Percentiles rank a stretch among this genome's conserved stretches.
These are phyloP conservation scores for Castanospermum australe DNA, from an alignment of 306 rosid species.

Conservation along the genomic window DNA sequence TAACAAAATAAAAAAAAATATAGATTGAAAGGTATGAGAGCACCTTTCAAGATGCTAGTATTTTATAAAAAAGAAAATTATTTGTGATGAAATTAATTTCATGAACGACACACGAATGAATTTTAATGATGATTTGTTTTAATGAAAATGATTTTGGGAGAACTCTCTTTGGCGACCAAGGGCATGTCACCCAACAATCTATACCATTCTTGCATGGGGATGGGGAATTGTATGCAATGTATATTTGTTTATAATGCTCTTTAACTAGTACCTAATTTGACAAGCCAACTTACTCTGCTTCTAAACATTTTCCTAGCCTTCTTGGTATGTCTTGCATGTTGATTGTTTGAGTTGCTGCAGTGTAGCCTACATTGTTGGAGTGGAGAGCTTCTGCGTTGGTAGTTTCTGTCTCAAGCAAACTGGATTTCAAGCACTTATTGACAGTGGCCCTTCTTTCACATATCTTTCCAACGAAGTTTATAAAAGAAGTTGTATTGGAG, in stretches of 20 bases:
- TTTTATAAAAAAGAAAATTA: too few relatives aligned
- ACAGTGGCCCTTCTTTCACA: slow-evolving; percentile 48
- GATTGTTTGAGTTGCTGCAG: slow-evolving; percentile 12
- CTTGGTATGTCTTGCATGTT: background rate
- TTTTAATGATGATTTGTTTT: too few relatives aligned
- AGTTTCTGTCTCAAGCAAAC: slow-evolving; percentile 37
- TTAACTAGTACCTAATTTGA: background rate
- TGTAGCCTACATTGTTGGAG: slow-evolving; percentile 31
- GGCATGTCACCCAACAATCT: slow-evolving; percentile 34
- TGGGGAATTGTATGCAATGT: slow-evolving; percentile 40
- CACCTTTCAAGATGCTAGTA: too few relatives aligned
- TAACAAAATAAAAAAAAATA: too few relatives aligned
- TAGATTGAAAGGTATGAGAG: too few relatives aligned
- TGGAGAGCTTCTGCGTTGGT: slow-evolving; percentile 41
- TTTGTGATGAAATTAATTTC: too few relatives aligned
- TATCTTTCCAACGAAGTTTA: slow-evolving; percentile 51
- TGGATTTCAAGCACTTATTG: slow-evolving; percentile 40
- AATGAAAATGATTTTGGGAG: slow-evolving; percentile 46
- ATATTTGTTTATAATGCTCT: background rate
- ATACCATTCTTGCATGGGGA: slow-evolving; percentile 37
- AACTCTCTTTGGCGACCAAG: slow-evolving; percentile 47
- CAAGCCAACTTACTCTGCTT: background rate
- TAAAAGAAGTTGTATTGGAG: slow-evolving; percentile 46
- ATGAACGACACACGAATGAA: too few relatives aligned
- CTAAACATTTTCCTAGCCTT: background rate